Conservation (phyloP, 2,329 filamentous ascomycete species). For the Coleophoma cylindrospora region DNA sequence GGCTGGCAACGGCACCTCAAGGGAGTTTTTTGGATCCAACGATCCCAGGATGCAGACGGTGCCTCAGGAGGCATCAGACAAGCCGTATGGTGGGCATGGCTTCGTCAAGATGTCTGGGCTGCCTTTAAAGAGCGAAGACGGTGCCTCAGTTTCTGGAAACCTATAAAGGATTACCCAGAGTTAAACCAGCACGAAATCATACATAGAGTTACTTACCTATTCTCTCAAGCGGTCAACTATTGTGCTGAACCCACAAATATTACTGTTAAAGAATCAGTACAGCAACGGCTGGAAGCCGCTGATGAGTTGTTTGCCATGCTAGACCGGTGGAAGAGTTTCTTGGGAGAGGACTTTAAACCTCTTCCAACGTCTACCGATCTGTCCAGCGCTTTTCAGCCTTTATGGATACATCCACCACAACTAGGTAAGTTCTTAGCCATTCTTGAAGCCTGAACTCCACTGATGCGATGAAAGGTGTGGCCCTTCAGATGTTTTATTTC, state of each 20-base stretch:
- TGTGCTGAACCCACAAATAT: constrained; percentile 33
- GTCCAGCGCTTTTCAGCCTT: constrained; percentile 33
- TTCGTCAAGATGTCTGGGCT: constrained; percentile 60
- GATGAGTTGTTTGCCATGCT: constrained; percentile 40
- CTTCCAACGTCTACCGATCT: constrained; percentile 26
- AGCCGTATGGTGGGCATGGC: constrained; percentile 62
- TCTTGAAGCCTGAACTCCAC: too few species aligned
- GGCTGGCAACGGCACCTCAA: constrained; percentile 59
- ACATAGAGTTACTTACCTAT: constrained; percentile 45
- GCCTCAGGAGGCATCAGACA: constrained; percentile 50
- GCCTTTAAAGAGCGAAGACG: constrained; percentile 53
- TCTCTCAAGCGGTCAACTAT: constrained; percentile 53
- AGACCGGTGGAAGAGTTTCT: constrained; percentile 38
- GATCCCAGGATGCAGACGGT: constrained; percentile 56
- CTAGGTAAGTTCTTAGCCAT: too few species aligned
- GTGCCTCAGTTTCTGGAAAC: constrained; percentile 53
- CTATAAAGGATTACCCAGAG: constrained; percentile 39
- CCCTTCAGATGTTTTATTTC: constrained; percentile 15
- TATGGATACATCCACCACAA: constrained; percentile 41
- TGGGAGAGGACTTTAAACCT: constrained; percentile 29
- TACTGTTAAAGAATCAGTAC: too few species aligned
- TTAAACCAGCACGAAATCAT: constrained; percentile 50
- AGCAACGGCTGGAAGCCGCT: constrained; percentile 31
- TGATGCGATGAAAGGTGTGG: constrained; percentile 26
- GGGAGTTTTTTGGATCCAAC: constrained; percentile 61